Evolutionary conservation across 2,329 filamentous ascomycete genomes (phyloP).

Genomic region (Diplodia intermedia): DNA sequence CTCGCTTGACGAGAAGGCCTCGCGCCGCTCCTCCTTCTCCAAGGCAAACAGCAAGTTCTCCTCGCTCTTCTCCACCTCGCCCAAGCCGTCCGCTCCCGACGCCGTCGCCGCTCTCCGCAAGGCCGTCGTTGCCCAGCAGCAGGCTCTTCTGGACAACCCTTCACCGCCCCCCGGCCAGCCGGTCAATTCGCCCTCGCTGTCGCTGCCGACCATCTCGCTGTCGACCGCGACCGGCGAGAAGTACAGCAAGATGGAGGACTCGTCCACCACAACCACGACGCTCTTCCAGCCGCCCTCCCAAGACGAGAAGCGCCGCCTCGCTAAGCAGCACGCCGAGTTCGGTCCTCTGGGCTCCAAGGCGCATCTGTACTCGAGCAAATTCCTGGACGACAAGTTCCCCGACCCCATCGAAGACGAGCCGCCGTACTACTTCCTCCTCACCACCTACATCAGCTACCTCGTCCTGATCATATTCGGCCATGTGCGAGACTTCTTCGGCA

Average conservation of each 20-base stretch:
- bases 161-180: slow-evolving; percentile 61
- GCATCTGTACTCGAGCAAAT: slow-evolving; percentile 89
- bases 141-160: slow-evolving; percentile 67
- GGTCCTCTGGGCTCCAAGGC: slow-evolving; percentile 79
- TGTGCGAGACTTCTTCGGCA: slow-evolving; percentile 96
- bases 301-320: slow-evolving; percentile 78
- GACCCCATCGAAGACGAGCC: slow-evolving; percentile 92
- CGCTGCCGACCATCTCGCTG: slow-evolving; percentile 88
- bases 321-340: slow-evolving; percentile 86
- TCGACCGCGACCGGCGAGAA: slow-evolving; percentile 83
- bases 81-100: slow-evolving; percentile 68
- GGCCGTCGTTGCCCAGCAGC: slow-evolving; percentile 65
- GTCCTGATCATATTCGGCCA: slow-evolving; percentile 95
- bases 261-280: slow-evolving; percentile 52
- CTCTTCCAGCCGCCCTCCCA: slow-evolving; percentile 87
- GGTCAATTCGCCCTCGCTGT: slow-evolving; percentile 74
- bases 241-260: slow-evolving; percentile 67
- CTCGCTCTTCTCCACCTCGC: slow-evolving; percentile 81
- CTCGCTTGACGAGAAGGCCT: slow-evolving; percentile 61
- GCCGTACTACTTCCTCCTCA: slow-evolving; percentile 94
- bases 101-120: slow-evolving; percentile 69
- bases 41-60: slow-evolving; percentile 74
- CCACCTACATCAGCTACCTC: slow-evolving; percentile 97
- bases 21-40: slow-evolving; percentile 56
- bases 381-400: slow-evolving; percentile 79